A percentile compares a stretch with the other conserved stretches of the same genome.
Evolutionary conservation across 768 basidiomycete genomes (phyloP).

Genomic region (Naganishia randhawae): DNA sequence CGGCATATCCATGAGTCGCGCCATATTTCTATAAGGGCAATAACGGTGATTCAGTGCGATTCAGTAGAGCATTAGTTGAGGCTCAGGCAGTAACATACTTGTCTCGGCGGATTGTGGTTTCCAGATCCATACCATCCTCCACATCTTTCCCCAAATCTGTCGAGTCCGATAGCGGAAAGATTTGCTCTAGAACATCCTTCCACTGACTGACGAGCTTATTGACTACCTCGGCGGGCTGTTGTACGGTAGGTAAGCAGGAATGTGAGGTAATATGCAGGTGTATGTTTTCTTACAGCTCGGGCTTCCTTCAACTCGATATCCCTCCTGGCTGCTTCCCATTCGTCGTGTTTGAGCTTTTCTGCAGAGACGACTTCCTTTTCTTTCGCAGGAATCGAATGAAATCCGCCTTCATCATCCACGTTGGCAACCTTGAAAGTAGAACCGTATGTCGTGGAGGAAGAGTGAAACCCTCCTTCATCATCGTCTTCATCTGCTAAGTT

Average conservation of each 20-base stretch:
- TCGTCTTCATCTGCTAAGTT: constrained; percentile 11
- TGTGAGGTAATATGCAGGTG: not conserved
- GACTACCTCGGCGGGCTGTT: constrained; percentile 34
- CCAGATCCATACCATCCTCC: constrained; percentile 14
- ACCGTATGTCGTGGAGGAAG: not conserved
- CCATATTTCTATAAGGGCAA: constrained; percentile 24
- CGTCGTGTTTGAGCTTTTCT: constrained; percentile 33
- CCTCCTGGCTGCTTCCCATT: constrained; percentile 47
- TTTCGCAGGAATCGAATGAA: not conserved
- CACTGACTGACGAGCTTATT: constrained; percentile 37
- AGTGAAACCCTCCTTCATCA: constrained; percentile 10
- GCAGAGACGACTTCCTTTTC: not conserved
- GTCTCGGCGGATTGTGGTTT: not conserved
- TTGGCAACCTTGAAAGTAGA: not conserved
- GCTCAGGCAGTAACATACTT: constrained; percentile 15
- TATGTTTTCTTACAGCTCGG: constrained; percentile 39
- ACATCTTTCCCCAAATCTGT: constrained; percentile 30
- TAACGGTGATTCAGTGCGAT: not conserved
- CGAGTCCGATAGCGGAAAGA: constrained; percentile 26
- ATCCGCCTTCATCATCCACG: constrained; percentile 15
- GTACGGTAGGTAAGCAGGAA: constrained; percentile 4
- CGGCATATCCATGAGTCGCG: constrained; percentile 38
- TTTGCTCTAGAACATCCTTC: constrained; percentile 22
- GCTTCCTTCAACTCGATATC: constrained; percentile 36
- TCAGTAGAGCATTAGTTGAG: too few species aligned